phyloP scores from a whole-genome alignment of 164 flowering plant genomes.

The Houttuynia cordata region DNA sequence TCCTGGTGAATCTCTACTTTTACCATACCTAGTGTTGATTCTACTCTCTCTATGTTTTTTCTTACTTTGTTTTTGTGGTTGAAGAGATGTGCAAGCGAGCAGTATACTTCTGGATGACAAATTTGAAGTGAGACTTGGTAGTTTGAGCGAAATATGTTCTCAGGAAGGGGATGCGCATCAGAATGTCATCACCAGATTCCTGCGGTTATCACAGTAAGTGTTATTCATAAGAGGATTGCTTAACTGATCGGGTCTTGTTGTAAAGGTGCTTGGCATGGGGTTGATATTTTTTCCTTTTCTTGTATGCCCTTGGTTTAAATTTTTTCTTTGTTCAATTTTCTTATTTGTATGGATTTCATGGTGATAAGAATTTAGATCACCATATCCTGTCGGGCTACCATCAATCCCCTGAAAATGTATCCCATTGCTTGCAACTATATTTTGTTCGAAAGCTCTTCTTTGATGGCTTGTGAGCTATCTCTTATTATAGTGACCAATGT shows the following conservation, averaged over 20 bases:
- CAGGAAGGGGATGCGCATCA: conserved; percentile 83
- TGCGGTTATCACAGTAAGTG: conserved; percentile 86
- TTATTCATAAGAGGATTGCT: background rate
- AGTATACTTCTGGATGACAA: conserved; percentile 96
- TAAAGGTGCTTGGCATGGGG: background rate
- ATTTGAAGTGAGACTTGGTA: conserved; percentile 94
- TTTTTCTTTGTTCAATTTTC: too few species aligned
- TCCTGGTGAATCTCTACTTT: background rate
- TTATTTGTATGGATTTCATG: too few species aligned
- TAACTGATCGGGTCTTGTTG: background rate
- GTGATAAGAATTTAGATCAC: too few species aligned
- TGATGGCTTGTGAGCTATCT: too few species aligned
- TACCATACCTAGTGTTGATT: background rate
- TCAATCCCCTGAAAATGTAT: too few species aligned
- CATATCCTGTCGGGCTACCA: too few species aligned
- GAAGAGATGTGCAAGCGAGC: conserved; percentile 97
- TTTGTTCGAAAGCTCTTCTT: too few species aligned
- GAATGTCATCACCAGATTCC: conserved; percentile 54
- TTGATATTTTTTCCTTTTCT: too few species aligned
- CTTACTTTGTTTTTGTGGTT: conserved; percentile 5
- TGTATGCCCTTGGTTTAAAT: too few species aligned
- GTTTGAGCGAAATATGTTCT: conserved; percentile 67
- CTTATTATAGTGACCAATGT: too few species aligned
- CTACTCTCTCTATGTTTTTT: conserved; percentile 5
- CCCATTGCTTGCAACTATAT: too few species aligned